Evolutionary conservation across 2,329 filamentous ascomycete species (phyloP).

Genomic region (Clonostachys byssicola): DNA sequence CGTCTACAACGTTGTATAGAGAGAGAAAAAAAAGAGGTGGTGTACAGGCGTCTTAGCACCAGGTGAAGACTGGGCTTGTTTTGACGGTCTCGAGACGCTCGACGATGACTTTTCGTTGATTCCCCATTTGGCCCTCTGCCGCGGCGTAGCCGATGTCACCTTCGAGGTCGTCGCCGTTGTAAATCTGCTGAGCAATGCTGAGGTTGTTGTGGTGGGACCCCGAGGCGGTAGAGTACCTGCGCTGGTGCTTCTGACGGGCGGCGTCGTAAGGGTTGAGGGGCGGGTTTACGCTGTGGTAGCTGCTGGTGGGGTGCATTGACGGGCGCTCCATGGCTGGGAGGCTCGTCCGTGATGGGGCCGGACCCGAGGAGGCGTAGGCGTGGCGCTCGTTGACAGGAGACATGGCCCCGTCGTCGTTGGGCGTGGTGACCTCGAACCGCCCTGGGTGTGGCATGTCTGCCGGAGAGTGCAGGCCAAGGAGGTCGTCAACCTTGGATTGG

Average conservation of each 20-base stretch:
- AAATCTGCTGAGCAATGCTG: constrained; percentile 47
- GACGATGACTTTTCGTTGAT: constrained; percentile 91
- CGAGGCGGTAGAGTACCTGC: constrained; percentile 49
- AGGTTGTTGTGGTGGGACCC: constrained; percentile 41
- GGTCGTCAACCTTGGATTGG: constrained; percentile 48
- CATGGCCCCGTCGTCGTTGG: constrained; percentile 15
- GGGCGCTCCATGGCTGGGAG: constrained; percentile 1
- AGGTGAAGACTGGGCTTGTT: constrained; percentile 94
- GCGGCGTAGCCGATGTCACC: constrained; percentile 94
- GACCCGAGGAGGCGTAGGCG: neutral
- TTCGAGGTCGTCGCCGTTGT: constrained; percentile 74
- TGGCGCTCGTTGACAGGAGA: neutral
- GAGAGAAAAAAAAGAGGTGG: neutral
- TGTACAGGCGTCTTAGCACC: constrained; percentile 60
- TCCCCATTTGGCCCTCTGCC: constrained; percentile 88
- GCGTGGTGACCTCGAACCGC: constrained; percentile 62
- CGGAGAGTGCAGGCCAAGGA: constrained; percentile 63
- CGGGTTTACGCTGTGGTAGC: constrained; percentile 17
- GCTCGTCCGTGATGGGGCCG: neutral
- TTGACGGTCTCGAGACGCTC: constrained; percentile 95
- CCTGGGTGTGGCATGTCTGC: constrained; percentile 70
- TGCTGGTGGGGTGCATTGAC: constrained; percentile 22
- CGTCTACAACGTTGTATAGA: constrained; percentile 1
- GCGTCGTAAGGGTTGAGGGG: constrained; percentile 39
- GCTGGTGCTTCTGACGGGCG: constrained; percentile 36